Percentiles rank a stretch among this genome's conserved stretches.
phyloP scores from a whole-genome alignment of 1,284 basidiomycete species.

The Neolentinus lepideus region DNA sequence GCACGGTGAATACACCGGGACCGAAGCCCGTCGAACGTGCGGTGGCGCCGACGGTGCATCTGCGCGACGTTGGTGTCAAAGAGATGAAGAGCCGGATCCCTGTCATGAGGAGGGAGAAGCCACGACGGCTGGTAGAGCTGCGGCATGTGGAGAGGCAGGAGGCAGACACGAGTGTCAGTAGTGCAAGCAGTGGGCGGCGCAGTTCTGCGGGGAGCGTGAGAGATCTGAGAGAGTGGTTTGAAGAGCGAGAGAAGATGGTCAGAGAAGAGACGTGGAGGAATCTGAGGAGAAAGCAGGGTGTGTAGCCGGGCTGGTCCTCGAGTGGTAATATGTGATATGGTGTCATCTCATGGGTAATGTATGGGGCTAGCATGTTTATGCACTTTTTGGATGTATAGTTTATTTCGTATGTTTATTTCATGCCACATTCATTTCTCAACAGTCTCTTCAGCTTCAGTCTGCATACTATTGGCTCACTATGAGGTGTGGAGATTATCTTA shows the following conservation, averaged over 20 bases:
- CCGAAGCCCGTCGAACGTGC: slow-evolving; percentile 27
- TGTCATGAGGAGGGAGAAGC: slow-evolving; percentile 23
- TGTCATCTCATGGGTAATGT: too few species aligned
- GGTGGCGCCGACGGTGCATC: neutral
- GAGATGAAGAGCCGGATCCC: slow-evolving; percentile 24
- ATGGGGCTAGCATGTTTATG: too few species aligned
- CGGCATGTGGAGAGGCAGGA: slow-evolving; percentile 18
- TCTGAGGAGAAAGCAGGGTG: too few species aligned
- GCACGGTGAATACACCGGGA: slow-evolving; percentile 53
- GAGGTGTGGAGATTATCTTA: too few species aligned
- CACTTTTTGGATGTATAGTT: too few species aligned
- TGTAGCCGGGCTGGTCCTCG: too few species aligned
- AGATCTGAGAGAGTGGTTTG: slow-evolving; percentile 58
- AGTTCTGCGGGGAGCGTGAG: slow-evolving; percentile 62
- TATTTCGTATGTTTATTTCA: too few species aligned
- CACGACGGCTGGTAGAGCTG: slow-evolving; percentile 48
- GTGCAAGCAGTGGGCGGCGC: slow-evolving; percentile 30
- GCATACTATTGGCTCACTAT: too few species aligned
- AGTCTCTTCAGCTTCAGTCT: too few species aligned
- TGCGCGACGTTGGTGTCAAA: neutral
- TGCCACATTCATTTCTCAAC: too few species aligned
- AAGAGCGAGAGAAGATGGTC: slow-evolving; percentile 34
- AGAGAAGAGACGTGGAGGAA: too few species aligned
- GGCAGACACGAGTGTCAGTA: slow-evolving; percentile 14
- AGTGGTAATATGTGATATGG: too few species aligned